Percentiles rank a stretch among this genome's conserved stretches.
These are phyloP conservation scores for Diaporthe citriasiana DNA, from an alignment of 2,329 filamentous ascomycete species.

Conservation along the genomic window DNA sequence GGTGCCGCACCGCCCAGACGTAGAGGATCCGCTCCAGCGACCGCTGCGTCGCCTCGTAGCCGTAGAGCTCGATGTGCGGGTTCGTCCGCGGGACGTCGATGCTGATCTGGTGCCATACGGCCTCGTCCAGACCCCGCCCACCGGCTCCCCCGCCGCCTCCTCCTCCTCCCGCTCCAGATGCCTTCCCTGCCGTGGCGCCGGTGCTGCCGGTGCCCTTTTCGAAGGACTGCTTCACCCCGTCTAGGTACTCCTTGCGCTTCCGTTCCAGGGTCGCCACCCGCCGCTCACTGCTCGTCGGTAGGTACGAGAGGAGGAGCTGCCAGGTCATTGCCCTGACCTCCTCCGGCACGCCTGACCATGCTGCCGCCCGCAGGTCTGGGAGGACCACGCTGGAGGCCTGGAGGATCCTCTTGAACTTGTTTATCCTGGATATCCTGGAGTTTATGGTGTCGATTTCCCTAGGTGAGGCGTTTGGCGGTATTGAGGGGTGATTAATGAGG, in stretches of 20 bases:
- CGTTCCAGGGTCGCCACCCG: conserved; percentile 90
- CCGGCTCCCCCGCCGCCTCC: conserved; percentile 35
- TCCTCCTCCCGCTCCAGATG: conserved; percentile 4
- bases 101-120: conserved; percentile 99
- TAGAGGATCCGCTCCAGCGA: conserved; percentile 96
- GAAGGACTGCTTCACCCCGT: conserved; percentile 84
- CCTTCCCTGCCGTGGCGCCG: conserved; percentile 44
- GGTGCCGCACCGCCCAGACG: conserved; percentile 97
- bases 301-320: conserved; percentile 94
- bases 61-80: conserved; percentile 93
- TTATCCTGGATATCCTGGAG: conserved; percentile 91
- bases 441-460: conserved; percentile 91
- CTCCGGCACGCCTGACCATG: conserved; percentile 94
- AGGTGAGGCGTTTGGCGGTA: conserved; percentile 78
- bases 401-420: conserved; percentile 97
- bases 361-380: conserved; percentile 83
- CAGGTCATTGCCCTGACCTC: conserved; percentile 99
- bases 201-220: conserved; percentile 70
- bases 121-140: conserved; percentile 84
- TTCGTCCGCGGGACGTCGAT: conserved; percentile 98
- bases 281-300: conserved; percentile 96
- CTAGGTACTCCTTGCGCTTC: conserved; percentile 96
- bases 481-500: conserved; percentile 87
- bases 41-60: conserved; percentile 95
- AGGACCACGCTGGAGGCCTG: conserved; percentile 92